These are phyloP conservation scores for Amanita rimosa DNA, from an alignment of 768 basidiomycete species.

Conservation along the genomic window DNA sequence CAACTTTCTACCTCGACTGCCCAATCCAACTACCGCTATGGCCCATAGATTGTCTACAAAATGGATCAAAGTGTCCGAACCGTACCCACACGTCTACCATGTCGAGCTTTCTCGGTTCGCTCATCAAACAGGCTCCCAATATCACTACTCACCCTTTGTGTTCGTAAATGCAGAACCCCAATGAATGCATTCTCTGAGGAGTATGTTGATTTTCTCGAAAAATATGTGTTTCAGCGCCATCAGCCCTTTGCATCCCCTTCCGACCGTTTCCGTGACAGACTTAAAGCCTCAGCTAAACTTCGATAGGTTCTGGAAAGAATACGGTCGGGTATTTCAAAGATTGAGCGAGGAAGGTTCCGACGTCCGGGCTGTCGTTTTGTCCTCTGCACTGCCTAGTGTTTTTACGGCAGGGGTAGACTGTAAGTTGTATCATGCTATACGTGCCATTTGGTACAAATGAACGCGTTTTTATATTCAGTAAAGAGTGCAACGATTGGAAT, in stretches of 20 bases:
- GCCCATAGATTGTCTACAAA: background rate
- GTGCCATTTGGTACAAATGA: background rate
- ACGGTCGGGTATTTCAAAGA: slow-evolving; percentile 43
- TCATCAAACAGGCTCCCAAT: background rate
- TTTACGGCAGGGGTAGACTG: slow-evolving; percentile 84
- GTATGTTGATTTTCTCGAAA: slow-evolving; percentile 6
- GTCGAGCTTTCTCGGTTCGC: slow-evolving; percentile 35
- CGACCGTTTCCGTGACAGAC: too few species aligned
- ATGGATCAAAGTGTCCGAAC: slow-evolving; percentile 38
- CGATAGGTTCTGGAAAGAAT: slow-evolving; percentile 44
- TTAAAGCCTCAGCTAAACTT: too few species aligned
- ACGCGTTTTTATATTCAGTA: slow-evolving; percentile 14
- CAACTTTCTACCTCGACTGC: too few species aligned
- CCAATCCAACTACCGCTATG: too few species aligned
- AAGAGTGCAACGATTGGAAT: slow-evolving; percentile 16
- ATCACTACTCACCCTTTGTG: background rate
- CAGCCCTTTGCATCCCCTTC: background rate
- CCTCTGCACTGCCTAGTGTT: slow-evolving; percentile 55
- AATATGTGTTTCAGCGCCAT: background rate
- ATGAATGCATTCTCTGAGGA: slow-evolving; percentile 56
- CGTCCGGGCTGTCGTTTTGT: slow-evolving; percentile 63
- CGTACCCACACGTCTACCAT: slow-evolving; percentile 31
- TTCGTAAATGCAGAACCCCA: slow-evolving; percentile 29
- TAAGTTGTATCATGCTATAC: slow-evolving; percentile 18
- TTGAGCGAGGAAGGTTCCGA: slow-evolving; percentile 37